These are phyloP conservation scores for Picea glauca DNA, from an alignment of 75 land plant species.

Conservation along the genomic window DNA sequence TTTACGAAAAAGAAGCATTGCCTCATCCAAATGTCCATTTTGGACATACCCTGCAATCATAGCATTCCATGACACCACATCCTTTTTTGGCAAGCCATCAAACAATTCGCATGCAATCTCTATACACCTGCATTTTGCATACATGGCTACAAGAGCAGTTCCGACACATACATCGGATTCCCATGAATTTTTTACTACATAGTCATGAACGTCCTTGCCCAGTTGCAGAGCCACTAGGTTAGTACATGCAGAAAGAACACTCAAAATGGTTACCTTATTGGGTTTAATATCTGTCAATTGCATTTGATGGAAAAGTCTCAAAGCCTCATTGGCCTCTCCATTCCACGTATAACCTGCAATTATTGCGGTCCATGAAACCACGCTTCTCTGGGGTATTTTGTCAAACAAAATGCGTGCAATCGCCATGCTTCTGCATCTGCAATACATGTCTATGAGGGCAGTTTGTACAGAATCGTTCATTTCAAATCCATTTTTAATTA, in stretches of 20 bases:
- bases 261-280: slow-evolving; percentile 37
- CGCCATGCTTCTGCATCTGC: slow-evolving; percentile 13
- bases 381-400: neutral
- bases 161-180: slow-evolving; percentile 33
- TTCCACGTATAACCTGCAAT: neutral
- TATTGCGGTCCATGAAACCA: slow-evolving; percentile 1
- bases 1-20: slow-evolving; percentile 28
- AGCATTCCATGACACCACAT: slow-evolving; percentile 68
- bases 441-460: slow-evolving; percentile 23
- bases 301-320: slow-evolving; percentile 26
- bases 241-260: slow-evolving; percentile 36
- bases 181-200: slow-evolving; percentile 37
- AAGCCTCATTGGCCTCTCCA: neutral
- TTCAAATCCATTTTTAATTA: neutral
- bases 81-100: slow-evolving; percentile 29
- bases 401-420: neutral
- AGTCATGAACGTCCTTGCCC: slow-evolving; percentile 33
- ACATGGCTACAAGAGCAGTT: slow-evolving; percentile 47
- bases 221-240: slow-evolving; percentile 9
- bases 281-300: slow-evolving; percentile 28
- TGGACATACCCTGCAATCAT: slow-evolving; percentile 60
- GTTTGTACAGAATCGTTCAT: neutral
- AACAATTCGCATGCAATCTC: slow-evolving; percentile 38
- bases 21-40: slow-evolving; percentile 25
- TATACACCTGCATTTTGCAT: slow-evolving; percentile 34